These are phyloP conservation scores for Solanum boliviense DNA, from an alignment of 257 asterid species.

Conservation along the genomic window DNA sequence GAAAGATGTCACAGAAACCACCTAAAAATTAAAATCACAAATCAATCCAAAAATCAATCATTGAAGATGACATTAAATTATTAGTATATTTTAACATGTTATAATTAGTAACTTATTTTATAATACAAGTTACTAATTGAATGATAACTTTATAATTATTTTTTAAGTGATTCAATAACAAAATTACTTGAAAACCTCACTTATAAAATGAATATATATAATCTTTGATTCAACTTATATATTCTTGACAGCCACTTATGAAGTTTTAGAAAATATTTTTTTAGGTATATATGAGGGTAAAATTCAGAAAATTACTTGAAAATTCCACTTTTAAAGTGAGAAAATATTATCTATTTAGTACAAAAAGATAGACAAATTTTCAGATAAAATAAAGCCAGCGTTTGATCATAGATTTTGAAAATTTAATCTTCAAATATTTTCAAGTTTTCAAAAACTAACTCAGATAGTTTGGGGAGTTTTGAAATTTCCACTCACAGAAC, in stretches of 20 bases:
- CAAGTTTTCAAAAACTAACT: neutral
- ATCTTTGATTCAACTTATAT: neutral
- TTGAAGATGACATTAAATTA: neutral
- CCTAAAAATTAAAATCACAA: neutral
- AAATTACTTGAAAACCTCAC: neutral
- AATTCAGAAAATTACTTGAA: neutral
- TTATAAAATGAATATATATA: neutral
- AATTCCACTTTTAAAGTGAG: neutral
- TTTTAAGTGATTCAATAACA: neutral
- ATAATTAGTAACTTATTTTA: neutral
- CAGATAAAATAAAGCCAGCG: neutral
- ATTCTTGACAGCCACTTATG: neutral
- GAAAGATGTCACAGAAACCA: constrained; percentile 60
- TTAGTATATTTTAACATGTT: neutral
- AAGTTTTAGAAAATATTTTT: neutral
- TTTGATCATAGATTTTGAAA: neutral
- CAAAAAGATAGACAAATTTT: neutral
- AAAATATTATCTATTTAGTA: neutral
- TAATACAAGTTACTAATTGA: too few relatives aligned
- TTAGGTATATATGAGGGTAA: neutral
- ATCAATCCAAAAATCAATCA: neutral
- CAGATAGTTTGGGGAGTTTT: neutral
- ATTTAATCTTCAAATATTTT: neutral
- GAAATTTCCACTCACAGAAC: neutral
- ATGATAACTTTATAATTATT: neutral